Conservation (phyloP, 2,329 filamentous ascomycete species). For the Fusarium sublunatum region DNA sequence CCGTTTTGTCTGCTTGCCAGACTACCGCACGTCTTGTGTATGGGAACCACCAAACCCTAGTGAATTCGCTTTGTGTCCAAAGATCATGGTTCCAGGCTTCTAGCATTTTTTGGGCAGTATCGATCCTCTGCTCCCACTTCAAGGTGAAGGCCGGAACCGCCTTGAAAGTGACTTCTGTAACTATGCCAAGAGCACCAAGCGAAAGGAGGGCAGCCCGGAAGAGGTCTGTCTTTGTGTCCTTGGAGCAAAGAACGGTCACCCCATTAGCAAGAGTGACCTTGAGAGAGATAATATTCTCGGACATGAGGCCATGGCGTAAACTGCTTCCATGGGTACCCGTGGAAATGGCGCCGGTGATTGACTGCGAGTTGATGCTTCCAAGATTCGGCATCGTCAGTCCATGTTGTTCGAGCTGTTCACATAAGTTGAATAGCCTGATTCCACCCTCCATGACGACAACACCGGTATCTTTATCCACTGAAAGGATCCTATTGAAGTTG, state of each 20-base stretch:
- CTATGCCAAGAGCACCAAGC: conserved; percentile 89
- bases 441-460: conserved; percentile 86
- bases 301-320: conserved; percentile 83
- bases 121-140: conserved; percentile 84
- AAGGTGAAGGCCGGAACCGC: conserved; percentile 86
- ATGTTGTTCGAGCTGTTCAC: conserved; percentile 76
- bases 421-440: conserved; percentile 81
- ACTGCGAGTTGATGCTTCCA: conserved; percentile 95
- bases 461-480: conserved; percentile 73
- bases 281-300: conserved; percentile 78
- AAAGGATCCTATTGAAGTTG: conserved; percentile 77
- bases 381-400: conserved; percentile 91
- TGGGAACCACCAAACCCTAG: conserved; percentile 97
- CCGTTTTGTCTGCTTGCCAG: conserved; percentile 87
- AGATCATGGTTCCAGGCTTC: conserved; percentile 77
- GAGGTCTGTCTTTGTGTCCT: conserved; percentile 76
- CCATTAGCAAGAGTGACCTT: conserved; percentile 87
- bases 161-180: conserved; percentile 88
- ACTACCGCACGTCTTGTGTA: conserved; percentile 89
- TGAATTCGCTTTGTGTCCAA: conserved; percentile 89
- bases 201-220: conserved; percentile 91
- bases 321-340: conserved; percentile 95
- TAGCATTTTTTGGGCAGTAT: conserved; percentile 75
- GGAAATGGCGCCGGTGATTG: conserved; percentile 88
- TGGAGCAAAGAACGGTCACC: conserved; percentile 75